These are phyloP conservation scores for Aspergillus sp. DNA, from an alignment of 2,329 filamentous ascomycete species.

Conservation along the genomic window DNA sequence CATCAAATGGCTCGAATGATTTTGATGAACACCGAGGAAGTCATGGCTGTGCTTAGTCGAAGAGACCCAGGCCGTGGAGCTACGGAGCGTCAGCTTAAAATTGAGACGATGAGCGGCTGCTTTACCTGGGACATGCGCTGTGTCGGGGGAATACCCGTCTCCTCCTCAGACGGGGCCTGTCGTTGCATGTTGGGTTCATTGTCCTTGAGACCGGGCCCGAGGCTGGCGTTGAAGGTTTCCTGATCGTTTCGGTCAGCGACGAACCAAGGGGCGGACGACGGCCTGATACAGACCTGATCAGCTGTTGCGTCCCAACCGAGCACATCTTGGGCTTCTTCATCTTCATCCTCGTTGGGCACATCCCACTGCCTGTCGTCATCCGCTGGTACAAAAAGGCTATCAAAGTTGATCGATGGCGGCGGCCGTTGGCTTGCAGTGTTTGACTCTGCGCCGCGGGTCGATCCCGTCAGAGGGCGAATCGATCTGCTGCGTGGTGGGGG, in stretches of 20 bases:
- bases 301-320: slow-evolving; percentile 62
- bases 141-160: slow-evolving; percentile 46
- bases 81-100: slow-evolving; percentile 23
- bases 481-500: slow-evolving; percentile 31
- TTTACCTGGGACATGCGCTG: slow-evolving; percentile 50
- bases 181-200: slow-evolving; percentile 26
- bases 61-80: slow-evolving; percentile 41
- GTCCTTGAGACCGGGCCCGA: slow-evolving; percentile 33
- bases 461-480: slow-evolving; percentile 33
- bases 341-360: slow-evolving; percentile 53
- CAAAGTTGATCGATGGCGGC: slow-evolving; percentile 45
- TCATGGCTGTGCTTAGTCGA: slow-evolving; percentile 34
- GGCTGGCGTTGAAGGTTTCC: slow-evolving; percentile 30
- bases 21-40: background rate
- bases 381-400: slow-evolving; percentile 62
- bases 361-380: slow-evolving; percentile 63
- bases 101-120: slow-evolving; percentile 5
- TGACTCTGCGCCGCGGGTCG: slow-evolving; percentile 20
- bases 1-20: background rate
- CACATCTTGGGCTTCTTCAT: slow-evolving; percentile 59
- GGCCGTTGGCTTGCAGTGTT: slow-evolving; percentile 27
- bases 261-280: background rate
- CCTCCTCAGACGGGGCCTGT: slow-evolving; percentile 23
- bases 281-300: slow-evolving; percentile 39
- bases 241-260: slow-evolving; percentile 13